Percentiles rank a stretch among this genome's conserved stretches.
Evolutionary conservation across 331 rosid genomes (phyloP).

Genomic region (Stylosanthes scabra): DNA sequence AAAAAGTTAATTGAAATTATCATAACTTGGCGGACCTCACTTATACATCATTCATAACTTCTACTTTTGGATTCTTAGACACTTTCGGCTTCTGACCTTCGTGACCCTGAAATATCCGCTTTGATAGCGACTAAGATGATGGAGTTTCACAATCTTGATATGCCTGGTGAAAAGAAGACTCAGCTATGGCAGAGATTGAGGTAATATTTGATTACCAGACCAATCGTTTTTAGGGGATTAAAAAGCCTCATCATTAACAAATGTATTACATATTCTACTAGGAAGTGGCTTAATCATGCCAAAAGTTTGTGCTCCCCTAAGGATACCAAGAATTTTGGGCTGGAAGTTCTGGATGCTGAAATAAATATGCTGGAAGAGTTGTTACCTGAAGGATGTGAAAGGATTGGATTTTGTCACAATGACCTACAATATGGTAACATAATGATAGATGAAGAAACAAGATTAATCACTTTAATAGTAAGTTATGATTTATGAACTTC

Average conservation of each 20-base stretch:
- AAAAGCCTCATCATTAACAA: slow-evolving; percentile 27
- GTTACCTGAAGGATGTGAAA: slow-evolving; percentile 54
- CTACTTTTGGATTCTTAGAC: slow-evolving; percentile 55
- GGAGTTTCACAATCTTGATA: slow-evolving; percentile 77
- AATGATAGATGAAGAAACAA: slow-evolving; percentile 86
- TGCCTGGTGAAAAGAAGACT: slow-evolving; percentile 66
- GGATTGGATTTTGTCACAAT: slow-evolving; percentile 92
- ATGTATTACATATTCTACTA: slow-evolving; percentile 24
- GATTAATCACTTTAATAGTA: slow-evolving; percentile 80
- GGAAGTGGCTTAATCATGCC: slow-evolving; percentile 76
- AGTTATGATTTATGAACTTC: slow-evolving; percentile 35
- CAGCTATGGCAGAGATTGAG: slow-evolving; percentile 80
- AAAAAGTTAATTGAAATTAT: neutral
- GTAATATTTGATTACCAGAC: slow-evolving; percentile 38
- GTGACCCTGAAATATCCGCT: slow-evolving; percentile 69
- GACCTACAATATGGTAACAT: slow-evolving; percentile 97
- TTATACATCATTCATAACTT: too few relatives aligned
- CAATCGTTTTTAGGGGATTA: neutral
- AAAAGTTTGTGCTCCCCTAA: slow-evolving; percentile 59
- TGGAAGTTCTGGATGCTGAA: slow-evolving; percentile 71
- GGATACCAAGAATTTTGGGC: slow-evolving; percentile 54
- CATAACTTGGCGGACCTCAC: neutral
- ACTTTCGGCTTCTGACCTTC: slow-evolving; percentile 79
- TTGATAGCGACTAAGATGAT: slow-evolving; percentile 76
- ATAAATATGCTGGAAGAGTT: slow-evolving; percentile 62